phyloP scores from a whole-genome alignment of 2,329 filamentous ascomycete genomes.

The Aspergillus glaucus region DNA sequence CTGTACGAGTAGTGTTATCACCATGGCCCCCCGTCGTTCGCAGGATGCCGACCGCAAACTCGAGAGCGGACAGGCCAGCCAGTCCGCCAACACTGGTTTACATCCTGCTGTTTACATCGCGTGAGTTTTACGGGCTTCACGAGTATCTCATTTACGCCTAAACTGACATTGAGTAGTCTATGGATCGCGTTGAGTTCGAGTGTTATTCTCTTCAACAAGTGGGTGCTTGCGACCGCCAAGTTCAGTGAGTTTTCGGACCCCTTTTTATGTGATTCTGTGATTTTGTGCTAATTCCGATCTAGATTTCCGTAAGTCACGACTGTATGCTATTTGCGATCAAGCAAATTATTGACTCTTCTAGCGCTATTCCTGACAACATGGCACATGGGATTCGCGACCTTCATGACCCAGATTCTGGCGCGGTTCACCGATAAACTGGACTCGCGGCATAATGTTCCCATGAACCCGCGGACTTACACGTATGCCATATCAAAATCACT shows the following conservation, averaged over 20 bases:
- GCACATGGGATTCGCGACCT: constrained; percentile 85
- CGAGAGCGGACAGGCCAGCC: too few species aligned
- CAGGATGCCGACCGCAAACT: too few species aligned
- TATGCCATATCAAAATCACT: too few species aligned
- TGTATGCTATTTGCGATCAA: too few species aligned
- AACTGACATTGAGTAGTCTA: constrained; percentile 47
- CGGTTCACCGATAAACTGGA: constrained; percentile 85
- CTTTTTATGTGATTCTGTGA: constrained; percentile 1
- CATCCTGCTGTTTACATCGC: too few species aligned
- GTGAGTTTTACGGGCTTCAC: too few species aligned
- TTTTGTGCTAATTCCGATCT: constrained; percentile 20
- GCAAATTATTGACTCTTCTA: too few species aligned
- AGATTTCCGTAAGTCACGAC: constrained; percentile 11
- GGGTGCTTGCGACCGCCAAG: constrained; percentile 77
- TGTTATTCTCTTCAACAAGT: constrained; percentile 99
- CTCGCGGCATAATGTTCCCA: constrained; percentile 91
- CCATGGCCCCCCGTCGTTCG: too few species aligned
- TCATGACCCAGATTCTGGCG: constrained; percentile 91
- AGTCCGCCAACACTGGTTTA: too few species aligned
- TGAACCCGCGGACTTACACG: constrained; percentile 89
- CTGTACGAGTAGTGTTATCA: too few species aligned
- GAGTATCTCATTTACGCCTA: too few species aligned
- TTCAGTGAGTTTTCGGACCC: constrained; percentile 61
- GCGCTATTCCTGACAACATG: constrained; percentile 77
- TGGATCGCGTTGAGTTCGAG: constrained; percentile 92